Evolutionary conservation across 345 rosid genomes (phyloP).

Genomic region (Hibiscus trionum): DNA sequence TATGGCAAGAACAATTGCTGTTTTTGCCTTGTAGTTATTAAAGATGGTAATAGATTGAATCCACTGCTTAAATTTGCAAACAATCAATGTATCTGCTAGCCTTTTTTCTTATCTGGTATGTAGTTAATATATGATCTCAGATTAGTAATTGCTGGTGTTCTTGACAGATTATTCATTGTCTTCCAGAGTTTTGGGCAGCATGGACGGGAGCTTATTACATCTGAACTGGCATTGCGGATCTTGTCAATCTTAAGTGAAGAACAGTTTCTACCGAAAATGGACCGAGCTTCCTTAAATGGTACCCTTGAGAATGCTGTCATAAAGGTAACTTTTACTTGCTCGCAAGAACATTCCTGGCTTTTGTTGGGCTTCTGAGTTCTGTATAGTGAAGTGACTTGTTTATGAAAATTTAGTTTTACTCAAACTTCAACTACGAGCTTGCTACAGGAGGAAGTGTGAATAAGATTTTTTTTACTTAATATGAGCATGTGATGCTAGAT

Average conservation of each 20-base stretch:
- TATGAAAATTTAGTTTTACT: background rate
- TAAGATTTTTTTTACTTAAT: background rate
- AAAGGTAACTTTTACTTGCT: slow-evolving; percentile 39
- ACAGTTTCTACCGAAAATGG: slow-evolving; percentile 50
- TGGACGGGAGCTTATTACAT: slow-evolving; percentile 92
- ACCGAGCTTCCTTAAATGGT: slow-evolving; percentile 34
- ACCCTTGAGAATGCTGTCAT: slow-evolving; percentile 62
- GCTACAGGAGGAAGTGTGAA: background rate
- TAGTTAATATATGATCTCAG: slow-evolving; percentile 34
- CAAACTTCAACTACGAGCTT: background rate
- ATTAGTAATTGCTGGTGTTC: slow-evolving; percentile 64
- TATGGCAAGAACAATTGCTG: background rate
- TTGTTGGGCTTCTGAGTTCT: background rate
- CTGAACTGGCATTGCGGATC: slow-evolving; percentile 81
- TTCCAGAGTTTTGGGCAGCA: slow-evolving; percentile 99
- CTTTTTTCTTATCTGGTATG: slow-evolving; percentile 13
- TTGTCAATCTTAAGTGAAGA: slow-evolving; percentile 85
- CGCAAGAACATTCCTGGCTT: background rate
- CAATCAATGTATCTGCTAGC: background rate
- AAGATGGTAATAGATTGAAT: background rate
- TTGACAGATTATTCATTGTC: slow-evolving; percentile 99
- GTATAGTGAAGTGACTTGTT: background rate
- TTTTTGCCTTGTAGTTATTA: background rate
- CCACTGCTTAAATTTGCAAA: background rate
- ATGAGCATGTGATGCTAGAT: background rate